phyloP scores from a whole-genome alignment of 202 grass and related monocot species.

The Schoenoplectus tabernaemontani region DNA sequence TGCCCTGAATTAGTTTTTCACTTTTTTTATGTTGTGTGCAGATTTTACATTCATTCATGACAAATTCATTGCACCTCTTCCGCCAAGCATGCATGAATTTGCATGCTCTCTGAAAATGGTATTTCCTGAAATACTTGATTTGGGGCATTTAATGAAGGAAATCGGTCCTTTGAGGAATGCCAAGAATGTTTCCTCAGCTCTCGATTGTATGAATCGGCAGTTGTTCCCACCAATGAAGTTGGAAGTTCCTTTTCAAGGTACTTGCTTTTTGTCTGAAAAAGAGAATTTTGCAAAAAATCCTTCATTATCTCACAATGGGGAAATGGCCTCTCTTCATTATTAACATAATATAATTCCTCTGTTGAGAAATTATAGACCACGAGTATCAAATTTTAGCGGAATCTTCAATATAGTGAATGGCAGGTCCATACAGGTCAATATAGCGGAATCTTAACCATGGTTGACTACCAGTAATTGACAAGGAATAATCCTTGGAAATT shows the following conservation, averaged over 20 bases:
- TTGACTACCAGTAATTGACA: neutral
- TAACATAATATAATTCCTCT: neutral
- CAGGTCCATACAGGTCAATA: too few species aligned
- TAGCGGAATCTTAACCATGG: neutral
- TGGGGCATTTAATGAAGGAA: constrained; percentile 76
- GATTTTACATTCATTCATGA: constrained; percentile 84
- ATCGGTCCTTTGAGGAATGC: constrained; percentile 70
- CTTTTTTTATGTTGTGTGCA: constrained; percentile 27
- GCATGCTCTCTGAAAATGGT: constrained; percentile 84
- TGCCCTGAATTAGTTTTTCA: neutral
- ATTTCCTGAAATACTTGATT: constrained; percentile 67
- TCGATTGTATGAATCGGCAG: constrained; percentile 63
- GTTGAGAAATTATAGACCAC: constrained; percentile 12
- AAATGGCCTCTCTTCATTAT: neutral
- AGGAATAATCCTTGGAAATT: neutral
- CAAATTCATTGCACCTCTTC: constrained; percentile 77
- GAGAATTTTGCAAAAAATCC: neutral
- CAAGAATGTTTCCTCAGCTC: constrained; percentile 59
- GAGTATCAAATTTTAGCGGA: constrained; percentile 1
- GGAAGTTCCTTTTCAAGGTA: constrained; percentile 70
- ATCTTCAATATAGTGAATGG: neutral
- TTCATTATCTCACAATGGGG: neutral
- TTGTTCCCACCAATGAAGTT: constrained; percentile 61
- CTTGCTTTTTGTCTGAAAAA: constrained; percentile 6
- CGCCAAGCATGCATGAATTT: constrained; percentile 56